These are phyloP conservation scores for Trichophyton rubrum DNA, from an alignment of 2,329 filamentous ascomycete species.

Conservation along the genomic window DNA sequence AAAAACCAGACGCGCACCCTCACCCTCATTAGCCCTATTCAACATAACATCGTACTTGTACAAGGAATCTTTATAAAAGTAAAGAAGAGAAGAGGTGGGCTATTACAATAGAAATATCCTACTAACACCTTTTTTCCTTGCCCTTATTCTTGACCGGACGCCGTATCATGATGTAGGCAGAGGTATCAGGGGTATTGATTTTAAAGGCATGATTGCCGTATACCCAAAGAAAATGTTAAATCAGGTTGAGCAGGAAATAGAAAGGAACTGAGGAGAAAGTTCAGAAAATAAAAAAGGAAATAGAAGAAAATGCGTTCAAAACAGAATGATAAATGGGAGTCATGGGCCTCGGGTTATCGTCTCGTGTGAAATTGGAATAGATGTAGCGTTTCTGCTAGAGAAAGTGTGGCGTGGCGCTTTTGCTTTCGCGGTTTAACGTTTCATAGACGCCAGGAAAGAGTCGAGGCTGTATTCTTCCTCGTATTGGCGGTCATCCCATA, in stretches of 20 bases:
- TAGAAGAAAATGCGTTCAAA: background rate
- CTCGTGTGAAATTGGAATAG: background rate
- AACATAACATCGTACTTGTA: background rate
- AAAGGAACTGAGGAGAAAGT: background rate
- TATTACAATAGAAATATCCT: constrained; percentile 1
- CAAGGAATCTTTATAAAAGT: background rate
- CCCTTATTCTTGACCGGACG: background rate
- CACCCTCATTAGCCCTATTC: background rate
- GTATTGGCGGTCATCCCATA: constrained; percentile 97
- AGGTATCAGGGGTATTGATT: background rate
- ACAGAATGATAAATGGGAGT: background rate
- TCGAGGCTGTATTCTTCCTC: constrained; percentile 96
- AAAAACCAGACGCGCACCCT: background rate
- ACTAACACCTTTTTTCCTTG: background rate
- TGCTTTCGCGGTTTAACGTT: constrained; percentile 22
- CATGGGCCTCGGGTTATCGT: background rate
- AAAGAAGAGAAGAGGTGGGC: background rate
- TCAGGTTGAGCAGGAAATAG: background rate
- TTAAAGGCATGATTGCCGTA: background rate
- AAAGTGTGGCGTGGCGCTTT: background rate
- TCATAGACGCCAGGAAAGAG: constrained; percentile 91
- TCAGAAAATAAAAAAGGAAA: background rate
- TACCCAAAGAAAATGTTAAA: background rate
- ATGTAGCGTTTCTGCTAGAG: background rate
- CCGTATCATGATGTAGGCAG: background rate